Base-by-base conservation (phyloP, 306 rosid species). In the Gillenia trifoliata region DNA sequence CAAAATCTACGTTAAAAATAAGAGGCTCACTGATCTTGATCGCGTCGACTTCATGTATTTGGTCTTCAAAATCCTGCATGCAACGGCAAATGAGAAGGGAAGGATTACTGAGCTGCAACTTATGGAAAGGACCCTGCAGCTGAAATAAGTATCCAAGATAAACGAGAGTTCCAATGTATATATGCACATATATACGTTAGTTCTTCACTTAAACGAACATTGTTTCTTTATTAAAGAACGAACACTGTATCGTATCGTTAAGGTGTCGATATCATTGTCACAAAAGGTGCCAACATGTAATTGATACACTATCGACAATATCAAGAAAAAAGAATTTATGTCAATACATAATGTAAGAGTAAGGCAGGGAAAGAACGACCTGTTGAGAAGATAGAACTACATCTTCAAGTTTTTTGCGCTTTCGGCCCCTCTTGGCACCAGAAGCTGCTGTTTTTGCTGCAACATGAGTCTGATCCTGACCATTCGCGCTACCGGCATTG, bases 401-500 rank as follows among this genome's bases (percentile, higher is more conserved):
- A 60, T 83, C 82, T 55, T 68, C 77, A 25, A 83, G 79, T 62
- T 54, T 81, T 59, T 79, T 83, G 78, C 74, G 70, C 77, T 76
- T 79, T 50, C 68, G 64, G 11, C 75, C 83, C 64, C 78, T 80
- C 75, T 65, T 83, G 78, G 68, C 17, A 45, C 31, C 25, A 43
- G 40, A 26, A 40, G 64, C 33, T 52, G 66, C 41, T 55, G 57
- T 50, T 29, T 15, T 67, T 67, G 61, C 16, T 11, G 29, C 22
- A 5, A 10, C 59, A 56, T 1, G 34, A 38, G 43, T 64, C 49
- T 36, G 70, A 23, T 1, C 45, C 49, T 36, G 70, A 23, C 1
- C 45, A 1, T 59, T 31, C 31, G 43, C 36, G 0, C 28, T 38
- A 11, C 11, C 9, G 8, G 20, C 8, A 8, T 19, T 47, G 25